These are phyloP conservation scores for Sistotremastrum niveocremeum DNA, from an alignment of 768 basidiomycete species.

Conservation along the genomic window DNA sequence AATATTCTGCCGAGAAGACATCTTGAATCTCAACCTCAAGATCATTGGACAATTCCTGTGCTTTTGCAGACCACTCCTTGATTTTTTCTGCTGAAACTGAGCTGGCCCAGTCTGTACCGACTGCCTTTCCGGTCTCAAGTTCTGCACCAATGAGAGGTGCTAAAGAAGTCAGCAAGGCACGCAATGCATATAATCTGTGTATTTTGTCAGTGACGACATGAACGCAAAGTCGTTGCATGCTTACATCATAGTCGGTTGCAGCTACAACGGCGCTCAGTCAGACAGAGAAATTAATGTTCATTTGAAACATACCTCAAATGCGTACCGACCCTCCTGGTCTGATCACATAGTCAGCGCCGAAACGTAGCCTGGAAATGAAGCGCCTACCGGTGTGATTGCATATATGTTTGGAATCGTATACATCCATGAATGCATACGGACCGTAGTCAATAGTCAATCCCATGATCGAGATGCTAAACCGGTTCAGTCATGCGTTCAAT, in stretches of 20 bases:
- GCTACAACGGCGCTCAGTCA: conserved; percentile 19
- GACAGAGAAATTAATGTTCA: neutral
- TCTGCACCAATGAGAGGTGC: conserved; percentile 84
- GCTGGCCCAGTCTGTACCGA: conserved; percentile 49
- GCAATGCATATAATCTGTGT: conserved; percentile 60
- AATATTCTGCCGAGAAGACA: conserved; percentile 51
- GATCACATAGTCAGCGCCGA: too few relatives aligned
- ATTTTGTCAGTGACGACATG: neutral
- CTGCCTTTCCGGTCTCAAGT: conserved; percentile 30
- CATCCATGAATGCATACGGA: conserved; percentile 92
- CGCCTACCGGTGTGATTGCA: conserved; percentile 59
- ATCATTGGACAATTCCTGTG: conserved; percentile 34
- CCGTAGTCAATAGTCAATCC: conserved; percentile 45
- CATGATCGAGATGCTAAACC: conserved; percentile 25
- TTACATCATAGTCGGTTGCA: conserved; percentile 72
- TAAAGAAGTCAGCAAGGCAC: conserved; percentile 62
- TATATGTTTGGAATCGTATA: conserved; percentile 72
- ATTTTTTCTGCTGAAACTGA: conserved; percentile 37
- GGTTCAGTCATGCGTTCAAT: conserved; percentile 35
- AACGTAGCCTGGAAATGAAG: too few relatives aligned
- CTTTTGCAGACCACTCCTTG: conserved; percentile 46
- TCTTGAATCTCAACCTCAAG: conserved; percentile 48
- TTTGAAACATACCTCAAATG: conserved; percentile 36
- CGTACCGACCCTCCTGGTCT: conserved; percentile 65
- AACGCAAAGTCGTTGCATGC: conserved; percentile 11